phyloP scores from a whole-genome alignment of 2,329 filamentous ascomycete species.

The Plectosphaerella sp. region DNA sequence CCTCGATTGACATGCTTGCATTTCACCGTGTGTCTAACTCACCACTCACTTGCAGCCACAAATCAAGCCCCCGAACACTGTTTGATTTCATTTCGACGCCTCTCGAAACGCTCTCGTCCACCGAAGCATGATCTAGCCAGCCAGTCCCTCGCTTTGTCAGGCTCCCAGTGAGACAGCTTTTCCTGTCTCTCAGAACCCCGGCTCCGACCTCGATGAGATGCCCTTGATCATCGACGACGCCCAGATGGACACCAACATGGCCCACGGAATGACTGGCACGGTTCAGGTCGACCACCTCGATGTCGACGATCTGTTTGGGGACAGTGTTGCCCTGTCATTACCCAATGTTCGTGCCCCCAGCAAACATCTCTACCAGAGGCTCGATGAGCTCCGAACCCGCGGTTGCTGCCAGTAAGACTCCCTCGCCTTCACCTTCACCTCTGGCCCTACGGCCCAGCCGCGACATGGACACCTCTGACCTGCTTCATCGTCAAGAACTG shows the following conservation, averaged over 20 bases:
- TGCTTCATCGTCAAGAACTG: conserved; percentile 48
- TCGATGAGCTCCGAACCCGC: conserved; percentile 71
- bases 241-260: conserved; percentile 38
- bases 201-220: conserved; percentile 31
- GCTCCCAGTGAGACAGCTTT: no score
- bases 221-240: conserved; percentile 51
- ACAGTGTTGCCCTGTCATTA: conserved; percentile 57
- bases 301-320: conserved; percentile 73
- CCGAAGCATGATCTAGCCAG: no score
- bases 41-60: no score
- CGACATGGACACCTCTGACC: conserved; percentile 1
- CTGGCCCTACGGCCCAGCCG: background rate
- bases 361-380: conserved; percentile 65
- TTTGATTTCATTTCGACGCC: no score
- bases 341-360: conserved; percentile 46
- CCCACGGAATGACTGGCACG: conserved; percentile 27
- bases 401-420: conserved; percentile 75
- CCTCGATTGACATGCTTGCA: no score
- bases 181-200: background rate
- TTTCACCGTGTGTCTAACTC: no score
- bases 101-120: no score
- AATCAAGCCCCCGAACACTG: no score
- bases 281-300: conserved; percentile 52
- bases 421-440: background rate
- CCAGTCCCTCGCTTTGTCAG: no score